Base-by-base conservation (phyloP, 257 asterid genomes). In the Solanum bulbocastanum region DNA sequence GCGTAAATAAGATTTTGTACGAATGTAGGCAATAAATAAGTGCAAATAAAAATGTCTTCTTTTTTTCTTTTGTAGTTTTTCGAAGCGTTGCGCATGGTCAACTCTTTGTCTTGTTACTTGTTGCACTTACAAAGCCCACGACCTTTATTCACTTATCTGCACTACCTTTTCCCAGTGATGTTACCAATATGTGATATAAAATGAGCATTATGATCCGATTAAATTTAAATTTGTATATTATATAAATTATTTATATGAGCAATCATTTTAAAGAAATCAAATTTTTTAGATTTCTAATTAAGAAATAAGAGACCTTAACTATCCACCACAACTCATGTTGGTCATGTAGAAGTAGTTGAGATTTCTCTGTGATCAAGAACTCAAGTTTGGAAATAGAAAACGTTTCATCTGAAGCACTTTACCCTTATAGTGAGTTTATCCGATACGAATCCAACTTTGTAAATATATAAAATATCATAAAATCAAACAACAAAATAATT, bases 241-340 rank as follows among this genome's bases (percentile, higher is more conserved):
- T 23, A 1, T 22, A 60, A 4, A 10, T 23, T 0, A 23, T 4
- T 23, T 66, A 11, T 27, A 12, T 13, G 20, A 14, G 5, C 0
- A 0, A 5, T 30, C 0, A 69, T 27, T 30, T 0, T 0, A 1
- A 69, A 1, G 0, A 30, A 10, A 0, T 30, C 0, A 3, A 30
- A 3, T 30, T 8, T 2, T 0, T 15, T 33, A 7, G 0, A 69
- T 2, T 8, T 30, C 0, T 15, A 3, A 30, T 6, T 30, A 69
- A 69, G 0, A 3, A 14, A 15, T 0, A 0, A 15, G 5, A 8
- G 0, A 69, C 0, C 0, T 14, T 4, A 69, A 69, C 6, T 1
- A 69, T 30, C 0, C 23, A 30, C 0, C 3, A 15, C 6, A 69
- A 14, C 1, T 30, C n/a, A 69, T 7, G n/a, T 69, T 14, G 1